phyloP scores from a whole-genome alignment of 2,329 filamentous ascomycete species.

The Epichloe aotearoae region DNA sequence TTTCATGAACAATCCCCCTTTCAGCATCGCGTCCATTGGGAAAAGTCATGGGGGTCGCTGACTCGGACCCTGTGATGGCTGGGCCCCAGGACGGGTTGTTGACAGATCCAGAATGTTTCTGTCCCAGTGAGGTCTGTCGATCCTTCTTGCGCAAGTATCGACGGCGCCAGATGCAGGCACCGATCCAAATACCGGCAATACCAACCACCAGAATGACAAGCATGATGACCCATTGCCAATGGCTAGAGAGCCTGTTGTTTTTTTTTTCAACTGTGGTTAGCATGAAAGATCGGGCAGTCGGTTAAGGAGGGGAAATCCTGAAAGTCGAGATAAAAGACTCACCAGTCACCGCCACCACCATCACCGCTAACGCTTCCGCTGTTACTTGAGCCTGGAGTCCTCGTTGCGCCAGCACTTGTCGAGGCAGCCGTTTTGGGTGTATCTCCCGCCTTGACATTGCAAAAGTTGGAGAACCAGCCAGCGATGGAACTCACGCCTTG shows the following conservation, averaged over 20 bases:
- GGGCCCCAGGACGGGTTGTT: constrained; percentile 23
- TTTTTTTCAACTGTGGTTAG: neutral
- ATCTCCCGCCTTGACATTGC: constrained; percentile 28
- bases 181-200: constrained; percentile 52
- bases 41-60: constrained; percentile 7
- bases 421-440: constrained; percentile 7
- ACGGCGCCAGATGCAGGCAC: constrained; percentile 57
- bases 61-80: constrained; percentile 12
- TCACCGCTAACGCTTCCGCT: constrained; percentile 4
- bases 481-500: constrained; percentile 42
- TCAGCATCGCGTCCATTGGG: constrained; percentile 5
- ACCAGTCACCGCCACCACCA: constrained; percentile 33
- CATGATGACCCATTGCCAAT: constrained; percentile 75
- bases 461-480: constrained; percentile 58
- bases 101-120: constrained; percentile 27
- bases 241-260: constrained; percentile 45
- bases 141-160: constrained; percentile 61
- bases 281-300: neutral
- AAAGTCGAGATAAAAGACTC: constrained; percentile 11
- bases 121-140: constrained; percentile 25
- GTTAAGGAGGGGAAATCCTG: neutral
- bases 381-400: neutral
- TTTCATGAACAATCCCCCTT: constrained; percentile 5
- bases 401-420: constrained; percentile 1
- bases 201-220: constrained; percentile 60